Percentiles rank a stretch among this genome's conserved stretches.
Evolutionary conservation across 768 basidiomycete species (phyloP).

Genomic region (Tephrocybe sp.): DNA sequence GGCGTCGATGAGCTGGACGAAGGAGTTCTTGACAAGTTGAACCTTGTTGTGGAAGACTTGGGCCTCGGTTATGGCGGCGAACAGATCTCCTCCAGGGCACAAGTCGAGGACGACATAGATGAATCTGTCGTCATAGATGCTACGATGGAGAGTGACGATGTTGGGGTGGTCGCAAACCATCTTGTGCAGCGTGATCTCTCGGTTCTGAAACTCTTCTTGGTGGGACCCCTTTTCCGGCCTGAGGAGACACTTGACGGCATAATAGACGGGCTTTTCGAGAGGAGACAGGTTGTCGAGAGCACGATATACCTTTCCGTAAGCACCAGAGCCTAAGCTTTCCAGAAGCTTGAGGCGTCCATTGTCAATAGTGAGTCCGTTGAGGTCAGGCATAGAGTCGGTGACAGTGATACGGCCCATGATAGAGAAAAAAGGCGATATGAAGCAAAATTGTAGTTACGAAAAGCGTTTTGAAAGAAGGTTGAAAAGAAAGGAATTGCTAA

Average conservation of each 20-base stretch:
- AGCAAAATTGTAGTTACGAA: slow-evolving; percentile 17
- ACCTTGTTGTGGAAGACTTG: slow-evolving; percentile 57
- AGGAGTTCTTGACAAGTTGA: slow-evolving; percentile 61
- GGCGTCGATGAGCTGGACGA: slow-evolving; percentile 80
- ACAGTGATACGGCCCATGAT: slow-evolving; percentile 42
- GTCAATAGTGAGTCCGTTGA: slow-evolving; percentile 52
- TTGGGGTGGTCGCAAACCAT: slow-evolving; percentile 55
- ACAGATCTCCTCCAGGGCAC: slow-evolving; percentile 65
- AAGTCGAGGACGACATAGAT: slow-evolving; percentile 70
- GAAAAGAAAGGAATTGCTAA: slow-evolving; percentile 8
- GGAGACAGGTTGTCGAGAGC: slow-evolving; percentile 54
- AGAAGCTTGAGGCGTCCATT: slow-evolving; percentile 61
- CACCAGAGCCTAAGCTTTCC: slow-evolving; percentile 68
- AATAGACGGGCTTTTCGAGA: slow-evolving; percentile 39
- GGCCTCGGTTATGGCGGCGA: slow-evolving; percentile 62
- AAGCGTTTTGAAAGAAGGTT: slow-evolving; percentile 17
- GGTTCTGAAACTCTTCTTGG: slow-evolving; percentile 57
- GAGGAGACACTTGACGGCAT: slow-evolving; percentile 78
- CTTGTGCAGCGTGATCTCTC: slow-evolving; percentile 67
- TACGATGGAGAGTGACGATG: slow-evolving; percentile 68
- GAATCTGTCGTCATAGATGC: slow-evolving; percentile 58
- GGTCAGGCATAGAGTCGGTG: slow-evolving; percentile 48
- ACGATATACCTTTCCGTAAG: slow-evolving; percentile 77
- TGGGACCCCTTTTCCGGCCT: slow-evolving; percentile 54
- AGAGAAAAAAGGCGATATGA: slow-evolving; percentile 17